Base-by-base conservation (phyloP, 2,329 filamentous ascomycete genomes). In the Phyllosticta citribraziliensis region DNA sequence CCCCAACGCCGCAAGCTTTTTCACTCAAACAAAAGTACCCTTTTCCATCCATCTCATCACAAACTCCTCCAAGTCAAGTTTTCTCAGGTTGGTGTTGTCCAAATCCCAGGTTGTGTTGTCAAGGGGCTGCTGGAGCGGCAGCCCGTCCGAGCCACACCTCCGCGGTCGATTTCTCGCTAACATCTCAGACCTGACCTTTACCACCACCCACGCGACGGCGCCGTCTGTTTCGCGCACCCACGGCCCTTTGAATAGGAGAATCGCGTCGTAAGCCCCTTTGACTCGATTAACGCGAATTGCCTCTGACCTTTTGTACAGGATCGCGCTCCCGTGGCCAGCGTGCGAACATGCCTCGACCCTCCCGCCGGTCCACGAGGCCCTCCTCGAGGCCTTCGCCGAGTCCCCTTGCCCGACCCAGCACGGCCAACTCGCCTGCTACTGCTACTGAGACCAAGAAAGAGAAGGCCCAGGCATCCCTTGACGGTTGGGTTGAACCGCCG, bases 401-500 rank as follows among this genome's bases (percentile, higher is more conserved):
- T 47, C 40, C 75, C 52, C 68, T 68, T 65, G 66, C 67, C 64
- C 69, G 67, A 51, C 65, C 66, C n/a, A 27, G 24, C 61, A 40
- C 64, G 57, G 64, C 68, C 64, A 67, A 72, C 65, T 68, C 69
- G 4, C 66, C 71, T 24, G 64, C 67, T 60, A 67, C 68, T 27
- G 57, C 64, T 12, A 53, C 62, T 12, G 59, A 57, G 25, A 63
- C 67, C 30, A 65, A 64, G 57, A 70, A 69, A 64, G 70, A 70
- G 51, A 73, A 73, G 68, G 68, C 64, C 35, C 73, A 75, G 65
- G 71, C 68, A 35, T 69, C 68, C 30, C 71, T 75, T 58, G 76
- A 80, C 63, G 69, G 67, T 62, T 85, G 82, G 84, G 72, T 78
- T 51, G 85, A 88, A 72, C 85, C 85, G 56, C 73, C 79, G 47